These are phyloP conservation scores for Opeltia flavorubescens DNA, from an alignment of 495 filamentous ascomycete species.

Conservation along the genomic window DNA sequence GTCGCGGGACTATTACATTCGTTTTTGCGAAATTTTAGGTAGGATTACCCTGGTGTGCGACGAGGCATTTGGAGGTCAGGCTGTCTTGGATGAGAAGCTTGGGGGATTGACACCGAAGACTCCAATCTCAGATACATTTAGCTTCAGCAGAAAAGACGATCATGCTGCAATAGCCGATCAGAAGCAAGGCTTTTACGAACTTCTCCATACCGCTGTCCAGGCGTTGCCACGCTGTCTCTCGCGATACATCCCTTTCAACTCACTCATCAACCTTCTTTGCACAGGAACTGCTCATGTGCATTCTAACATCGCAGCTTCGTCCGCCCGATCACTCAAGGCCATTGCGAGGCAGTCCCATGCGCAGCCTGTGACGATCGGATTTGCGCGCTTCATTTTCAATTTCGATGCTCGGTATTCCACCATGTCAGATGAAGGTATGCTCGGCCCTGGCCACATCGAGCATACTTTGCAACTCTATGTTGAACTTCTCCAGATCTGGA, in stretches of 20 bases:
- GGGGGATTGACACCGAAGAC: conserved; percentile 76
- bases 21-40: conserved; percentile 88
- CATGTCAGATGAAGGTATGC: conserved; percentile 95
- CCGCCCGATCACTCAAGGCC: conserved; percentile 81
- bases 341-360: conserved; percentile 89
- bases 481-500: conserved; percentile 89
- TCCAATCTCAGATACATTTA: conserved; percentile 86
- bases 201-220: conserved; percentile 90
- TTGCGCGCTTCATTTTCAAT: conserved; percentile 92
- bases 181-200: conserved; percentile 88
- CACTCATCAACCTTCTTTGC: conserved; percentile 86
- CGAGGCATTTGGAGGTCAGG: conserved; percentile 92
- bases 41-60: conserved; percentile 94
- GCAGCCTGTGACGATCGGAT: conserved; percentile 92
- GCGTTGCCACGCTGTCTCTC: conserved; percentile 87
- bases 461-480: conserved; percentile 86
- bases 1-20: conserved; percentile 67
- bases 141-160: conserved; percentile 72
- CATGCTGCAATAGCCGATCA: conserved; percentile 60
- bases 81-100: conserved; percentile 89
- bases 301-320: conserved; percentile 80
- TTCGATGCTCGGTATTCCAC: conserved; percentile 95
- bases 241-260: conserved; percentile 80
- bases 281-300: conserved; percentile 95
- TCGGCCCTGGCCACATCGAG: conserved; percentile 89